Base-by-base conservation (phyloP, 345 rosid genomes). In the Erysimum cheiranthoides region DNA sequence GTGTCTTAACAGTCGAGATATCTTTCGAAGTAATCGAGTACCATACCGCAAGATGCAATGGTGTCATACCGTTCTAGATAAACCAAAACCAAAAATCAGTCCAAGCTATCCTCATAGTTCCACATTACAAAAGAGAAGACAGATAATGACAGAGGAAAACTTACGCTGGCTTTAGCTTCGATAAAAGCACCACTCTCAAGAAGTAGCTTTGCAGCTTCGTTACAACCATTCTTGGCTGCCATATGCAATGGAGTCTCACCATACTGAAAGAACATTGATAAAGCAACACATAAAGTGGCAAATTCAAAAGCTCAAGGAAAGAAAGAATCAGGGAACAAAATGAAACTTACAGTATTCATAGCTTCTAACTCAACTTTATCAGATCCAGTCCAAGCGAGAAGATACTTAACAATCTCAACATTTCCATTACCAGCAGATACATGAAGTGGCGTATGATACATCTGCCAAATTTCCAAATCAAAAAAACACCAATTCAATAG, bases 181-280 rank as follows among this genome's bases (percentile, higher is more conserved):
- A 91, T 67, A 69, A 80, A 79, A 82, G 99, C 96, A 82, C 99
- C 97, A 75, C 76, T 89, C 79, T 83, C 87, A 68, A 96, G 95
- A 42, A 93, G 97, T 30, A 93, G 73, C 72, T 71, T 78, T 0
- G 92, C 92, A 79, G 96, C 96, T 71, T 96, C 95, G 32, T 77
- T 85, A 79, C 96, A 84, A 28, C 99, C 99, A 60, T 91, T 96
- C 90, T 96, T 96, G 30, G 97, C 96, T 28, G 97, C 98, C 98
- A 96, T 96, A 80, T 96, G 99, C 86, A 96, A 84, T 8, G 99
- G 98, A 79, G 98, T 96, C 80, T 96, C 99, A 68, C 99, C 99
- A 76, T 90, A 93, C 99, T 96, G 80, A 83, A 83, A 71, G 21
- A 50, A 7, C 3, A 35, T 17, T 6, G 14, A 51, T 14, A 64